Evolutionary conservation across 2,329 filamentous ascomycete species (phyloP).

Genomic region (Colletotrichum sp.): DNA sequence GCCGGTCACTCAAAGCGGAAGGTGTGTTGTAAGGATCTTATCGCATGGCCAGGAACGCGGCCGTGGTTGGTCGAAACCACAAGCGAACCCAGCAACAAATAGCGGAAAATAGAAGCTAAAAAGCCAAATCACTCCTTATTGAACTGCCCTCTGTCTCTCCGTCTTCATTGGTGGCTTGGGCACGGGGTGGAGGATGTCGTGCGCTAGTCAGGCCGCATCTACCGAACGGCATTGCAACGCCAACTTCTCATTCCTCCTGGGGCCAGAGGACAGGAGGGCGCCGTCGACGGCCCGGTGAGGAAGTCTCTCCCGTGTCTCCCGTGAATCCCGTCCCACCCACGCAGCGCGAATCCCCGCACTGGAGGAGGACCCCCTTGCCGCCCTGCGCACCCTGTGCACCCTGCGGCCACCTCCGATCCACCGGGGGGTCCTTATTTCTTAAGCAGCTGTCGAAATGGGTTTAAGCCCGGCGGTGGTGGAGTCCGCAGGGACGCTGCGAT

Average conservation of each 20-base stretch:
- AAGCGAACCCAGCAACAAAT: not conserved
- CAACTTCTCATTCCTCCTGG: not conserved
- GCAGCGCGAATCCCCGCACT: not conserved
- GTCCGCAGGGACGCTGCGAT: not conserved
- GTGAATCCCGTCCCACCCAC: not conserved
- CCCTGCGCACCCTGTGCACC: not conserved
- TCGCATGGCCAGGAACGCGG: conserved; percentile 19
- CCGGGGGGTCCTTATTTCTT: not conserved
- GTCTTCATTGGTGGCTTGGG: not conserved
- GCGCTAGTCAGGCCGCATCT: conserved; percentile 19
- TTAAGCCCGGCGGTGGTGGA: not conserved
- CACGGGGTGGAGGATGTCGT: not conserved
- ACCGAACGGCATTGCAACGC: conserved; percentile 7
- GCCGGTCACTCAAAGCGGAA: conserved; percentile 9
- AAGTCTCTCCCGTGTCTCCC: conserved; percentile 9
- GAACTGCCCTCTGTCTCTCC: not conserved
- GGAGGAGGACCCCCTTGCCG: not conserved
- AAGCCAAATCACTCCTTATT: not conserved
- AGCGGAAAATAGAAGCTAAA: not conserved
- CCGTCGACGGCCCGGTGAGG: not conserved
- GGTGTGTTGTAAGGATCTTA: conserved; percentile 11
- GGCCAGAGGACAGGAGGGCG: not conserved
- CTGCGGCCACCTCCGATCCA: conserved; percentile 13
- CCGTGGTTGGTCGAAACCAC: conserved; percentile 12
- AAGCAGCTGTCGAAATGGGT: conserved; percentile 14